These are phyloP conservation scores for Neurospora intermedia DNA, from an alignment of 495 filamentous ascomycete genomes.

Conservation along the genomic window DNA sequence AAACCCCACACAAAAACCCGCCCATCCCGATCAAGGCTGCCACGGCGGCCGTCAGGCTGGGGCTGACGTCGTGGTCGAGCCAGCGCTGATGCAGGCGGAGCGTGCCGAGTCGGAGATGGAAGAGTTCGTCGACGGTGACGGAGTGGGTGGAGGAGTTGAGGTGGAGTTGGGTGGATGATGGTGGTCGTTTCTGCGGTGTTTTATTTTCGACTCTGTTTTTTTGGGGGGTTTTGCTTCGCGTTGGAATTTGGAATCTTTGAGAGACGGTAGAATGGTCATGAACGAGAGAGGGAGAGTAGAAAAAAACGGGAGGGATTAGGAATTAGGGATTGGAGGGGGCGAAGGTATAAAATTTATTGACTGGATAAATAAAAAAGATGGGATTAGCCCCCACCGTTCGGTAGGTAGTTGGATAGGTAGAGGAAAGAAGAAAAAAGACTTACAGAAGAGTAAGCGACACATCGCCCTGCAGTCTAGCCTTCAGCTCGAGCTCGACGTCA, in stretches of 20 bases:
- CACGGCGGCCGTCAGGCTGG: constrained; percentile 9
- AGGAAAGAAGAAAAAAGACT: constrained; percentile 5
- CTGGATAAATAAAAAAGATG: background rate
- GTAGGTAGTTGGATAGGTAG: background rate
- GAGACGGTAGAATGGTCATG: background rate
- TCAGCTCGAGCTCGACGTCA: constrained; percentile 26
- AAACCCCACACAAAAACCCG: constrained; percentile 10
- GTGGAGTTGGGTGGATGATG: background rate
- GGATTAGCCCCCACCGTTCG: background rate
- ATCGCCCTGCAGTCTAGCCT: constrained; percentile 26
- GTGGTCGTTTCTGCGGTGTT: constrained; percentile 1
- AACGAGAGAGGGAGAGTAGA: background rate
- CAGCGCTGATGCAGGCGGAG: constrained; percentile 15
- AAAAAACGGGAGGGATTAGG: background rate
- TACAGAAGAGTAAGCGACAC: constrained; percentile 26
- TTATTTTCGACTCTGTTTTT: constrained; percentile 19
- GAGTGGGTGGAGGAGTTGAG: constrained; percentile 1
- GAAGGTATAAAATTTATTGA: background rate
- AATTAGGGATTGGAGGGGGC: background rate
- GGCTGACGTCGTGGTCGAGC: constrained; percentile 15
- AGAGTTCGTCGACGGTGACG: constrained; percentile 13
- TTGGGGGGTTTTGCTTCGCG: constrained; percentile 1
- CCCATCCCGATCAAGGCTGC: background rate
- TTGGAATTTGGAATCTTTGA: background rate
- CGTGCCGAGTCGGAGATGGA: constrained; percentile 17